phyloP scores from a whole-genome alignment of 2,329 filamentous ascomycete species.

The Sporothrix pallida region DNA sequence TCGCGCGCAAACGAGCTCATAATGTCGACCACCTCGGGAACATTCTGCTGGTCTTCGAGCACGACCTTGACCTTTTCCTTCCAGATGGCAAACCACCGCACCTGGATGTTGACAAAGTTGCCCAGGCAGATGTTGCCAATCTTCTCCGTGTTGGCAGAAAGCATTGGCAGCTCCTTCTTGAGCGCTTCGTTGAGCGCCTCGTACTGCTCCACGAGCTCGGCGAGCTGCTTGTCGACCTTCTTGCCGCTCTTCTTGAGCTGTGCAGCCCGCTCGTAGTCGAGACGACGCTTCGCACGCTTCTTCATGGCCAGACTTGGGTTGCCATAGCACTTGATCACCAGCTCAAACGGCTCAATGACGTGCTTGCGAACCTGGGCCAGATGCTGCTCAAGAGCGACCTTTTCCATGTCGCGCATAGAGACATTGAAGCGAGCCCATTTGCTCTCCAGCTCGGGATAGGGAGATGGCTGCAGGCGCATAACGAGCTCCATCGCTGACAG shows the following conservation, averaged over 20 bases:
- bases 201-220: constrained; percentile 86
- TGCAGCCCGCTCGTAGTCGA: constrained; percentile 84
- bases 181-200: constrained; percentile 89
- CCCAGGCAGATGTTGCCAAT: constrained; percentile 82
- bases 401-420: constrained; percentile 83
- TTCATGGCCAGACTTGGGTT: constrained; percentile 89
- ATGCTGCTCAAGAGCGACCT: constrained; percentile 75
- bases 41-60: constrained; percentile 65
- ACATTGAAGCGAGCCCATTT: constrained; percentile 94
- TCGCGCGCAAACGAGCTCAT: constrained; percentile 78
- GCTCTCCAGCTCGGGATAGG: constrained; percentile 83
- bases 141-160: constrained; percentile 81
- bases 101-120: constrained; percentile 84
- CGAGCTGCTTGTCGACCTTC: constrained; percentile 83
- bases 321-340: constrained; percentile 62
- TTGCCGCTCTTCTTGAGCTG: constrained; percentile 79
- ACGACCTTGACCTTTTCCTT: constrained; percentile 80
- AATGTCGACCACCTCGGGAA: constrained; percentile 74
- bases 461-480: constrained; percentile 73
- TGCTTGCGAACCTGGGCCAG: constrained; percentile 73
- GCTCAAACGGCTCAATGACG: constrained; percentile 72
- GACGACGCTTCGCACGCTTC: constrained; percentile 89
- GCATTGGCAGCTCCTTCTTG: constrained; percentile 86
- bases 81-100: constrained; percentile 82
- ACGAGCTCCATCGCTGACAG: constrained; percentile 82